Conservation (phyloP, 2,329 filamentous ascomycete species). For the Ophiostoma himal-ulmi region DNA sequence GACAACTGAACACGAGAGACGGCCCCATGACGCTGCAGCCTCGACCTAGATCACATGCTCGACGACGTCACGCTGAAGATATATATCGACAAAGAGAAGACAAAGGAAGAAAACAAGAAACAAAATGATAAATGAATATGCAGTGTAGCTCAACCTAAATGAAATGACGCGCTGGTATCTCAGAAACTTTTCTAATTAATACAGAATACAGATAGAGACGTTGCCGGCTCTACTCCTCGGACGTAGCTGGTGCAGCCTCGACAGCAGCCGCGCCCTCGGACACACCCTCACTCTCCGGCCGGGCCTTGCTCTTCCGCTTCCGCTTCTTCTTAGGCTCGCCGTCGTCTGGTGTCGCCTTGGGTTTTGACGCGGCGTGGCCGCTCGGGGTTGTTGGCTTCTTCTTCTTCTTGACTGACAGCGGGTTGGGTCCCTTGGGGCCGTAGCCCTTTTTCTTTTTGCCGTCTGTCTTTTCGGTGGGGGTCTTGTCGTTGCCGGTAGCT, state of each 20-base stretch:
- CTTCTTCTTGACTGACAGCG: constrained; percentile 34
- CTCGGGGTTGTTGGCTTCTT: constrained; percentile 29
- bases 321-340: constrained; percentile 28
- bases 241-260: neutral
- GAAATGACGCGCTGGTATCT: constrained; percentile 13
- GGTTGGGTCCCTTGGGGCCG: constrained; percentile 34
- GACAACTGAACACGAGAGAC: neutral
- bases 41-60: constrained; percentile 2
- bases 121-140: neutral
- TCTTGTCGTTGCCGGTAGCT: constrained; percentile 34
- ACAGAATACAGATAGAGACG: constrained; percentile 5
- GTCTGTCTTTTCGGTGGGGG: constrained; percentile 27
- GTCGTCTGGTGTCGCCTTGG: constrained; percentile 8
- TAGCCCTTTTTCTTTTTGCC: constrained; percentile 33
- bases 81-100: neutral
- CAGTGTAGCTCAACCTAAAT: neutral
- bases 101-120: neutral
- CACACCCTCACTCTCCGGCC: constrained; percentile 9
- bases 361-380: neutral
- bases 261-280: neutral
- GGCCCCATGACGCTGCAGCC: neutral
- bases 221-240: neutral
- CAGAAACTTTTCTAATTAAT: constrained; percentile 14
- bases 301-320: constrained; percentile 28
- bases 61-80: neutral